Base-by-base conservation (phyloP, 2,329 filamentous ascomycete genomes). In the Chalara sp. region DNA sequence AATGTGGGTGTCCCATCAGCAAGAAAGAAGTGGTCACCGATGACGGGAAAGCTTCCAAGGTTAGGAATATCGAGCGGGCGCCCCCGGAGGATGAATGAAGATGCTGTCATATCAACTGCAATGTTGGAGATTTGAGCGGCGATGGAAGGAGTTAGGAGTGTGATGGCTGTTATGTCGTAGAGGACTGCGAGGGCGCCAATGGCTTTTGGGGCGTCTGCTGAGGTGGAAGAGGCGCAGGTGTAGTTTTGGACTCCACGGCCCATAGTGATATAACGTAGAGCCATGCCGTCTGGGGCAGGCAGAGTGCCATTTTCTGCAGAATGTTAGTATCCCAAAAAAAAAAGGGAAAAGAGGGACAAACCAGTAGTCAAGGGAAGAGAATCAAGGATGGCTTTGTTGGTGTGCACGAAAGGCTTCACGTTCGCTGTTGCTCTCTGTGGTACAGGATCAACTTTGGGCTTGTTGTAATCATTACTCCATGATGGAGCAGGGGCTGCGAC, bases 141-240 rank as follows among this genome's bases (percentile, higher is more conserved):
- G 58, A 78, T 72, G 41, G 84, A 76, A 32, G 45, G 32, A 29
- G n/a, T n/a, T 28, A 40, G 32, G 32, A 40, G 29, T 4, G 84
- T 84, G 39, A 90, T 68, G 70, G 90, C 96, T 60, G 83, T 88
- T 52, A 83, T 86, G 70, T 96, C 89, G 82, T 87, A 96, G 61
- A 96, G 86, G 3, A 80, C 82, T 46, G 91, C 91, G 0, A 87
- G 65, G 51, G 91, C 91, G 4, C 35, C 35, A 2, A 37, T 37
- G 8, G 35, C 35, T 37, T 10, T n/a, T 37, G 35, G 35, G 35
- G n/a, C n/a, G 35, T 69, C 70, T 0, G 80, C 76, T 5, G 76
- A 76, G 1, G 78, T 64, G 59, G 84, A 77, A 55, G 70, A 69
- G 50, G 76, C 70, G 48, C 48, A 50, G 43, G 48, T 50, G 31